phyloP scores from a whole-genome alignment of 345 rosid species.

The Arabis hirsuta region DNA sequence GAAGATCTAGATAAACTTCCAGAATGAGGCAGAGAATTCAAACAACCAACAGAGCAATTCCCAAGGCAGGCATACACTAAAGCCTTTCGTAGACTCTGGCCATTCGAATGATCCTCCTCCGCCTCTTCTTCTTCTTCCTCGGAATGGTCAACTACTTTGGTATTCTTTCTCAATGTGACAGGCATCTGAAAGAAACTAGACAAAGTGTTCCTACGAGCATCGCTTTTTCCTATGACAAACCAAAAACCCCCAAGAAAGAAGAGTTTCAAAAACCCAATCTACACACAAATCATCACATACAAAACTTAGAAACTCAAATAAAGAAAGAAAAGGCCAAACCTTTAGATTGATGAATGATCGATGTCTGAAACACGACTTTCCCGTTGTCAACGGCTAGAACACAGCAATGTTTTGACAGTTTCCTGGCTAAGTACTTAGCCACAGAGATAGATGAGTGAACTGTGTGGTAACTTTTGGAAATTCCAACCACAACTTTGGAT shows the following conservation, averaged over 20 bases:
- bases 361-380: slow-evolving; percentile 65
- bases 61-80: slow-evolving; percentile 46
- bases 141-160: slow-evolving; percentile 48
- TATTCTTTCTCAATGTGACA: slow-evolving; percentile 51
- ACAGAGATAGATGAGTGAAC: slow-evolving; percentile 67
- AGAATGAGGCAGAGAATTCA: neutral
- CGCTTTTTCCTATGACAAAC: slow-evolving; percentile 53
- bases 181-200: slow-evolving; percentile 60
- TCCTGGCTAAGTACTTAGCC: slow-evolving; percentile 89
- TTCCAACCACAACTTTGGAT: slow-evolving; percentile 69
- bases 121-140: slow-evolving; percentile 20
- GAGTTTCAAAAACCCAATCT: neutral
- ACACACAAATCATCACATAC: slow-evolving; percentile 1
- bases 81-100: slow-evolving; percentile 51
- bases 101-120: slow-evolving; percentile 33
- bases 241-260: slow-evolving; percentile 3
- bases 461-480: slow-evolving; percentile 49
- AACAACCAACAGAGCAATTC: slow-evolving; percentile 58
- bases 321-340: slow-evolving; percentile 43
- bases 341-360: slow-evolving; percentile 41
- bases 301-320: slow-evolving; percentile 2
- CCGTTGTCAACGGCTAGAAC: slow-evolving; percentile 79
- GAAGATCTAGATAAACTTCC: slow-evolving; percentile 22
- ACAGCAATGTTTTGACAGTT: slow-evolving; percentile 61
- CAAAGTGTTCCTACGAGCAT: slow-evolving; percentile 50